Evolutionary conservation across 2,329 filamentous ascomycete genomes (phyloP), one percentile per base, ranked within the genome.

Genomic region (Aschersonia sp.): DNA sequence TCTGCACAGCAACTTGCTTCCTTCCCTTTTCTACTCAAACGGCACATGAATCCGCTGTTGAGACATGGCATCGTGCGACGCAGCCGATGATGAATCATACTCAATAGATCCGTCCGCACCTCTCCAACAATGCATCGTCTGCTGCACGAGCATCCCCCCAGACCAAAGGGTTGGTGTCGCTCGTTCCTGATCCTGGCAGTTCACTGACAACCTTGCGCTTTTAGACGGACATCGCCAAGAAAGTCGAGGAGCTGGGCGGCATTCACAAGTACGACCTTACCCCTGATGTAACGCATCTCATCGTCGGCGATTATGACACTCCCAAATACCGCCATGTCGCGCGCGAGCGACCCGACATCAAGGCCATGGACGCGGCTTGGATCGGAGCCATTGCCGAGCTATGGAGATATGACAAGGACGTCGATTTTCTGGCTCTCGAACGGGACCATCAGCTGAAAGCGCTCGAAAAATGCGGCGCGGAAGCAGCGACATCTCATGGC

Each of bases 271-370:
- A 88, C 63, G 89, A 98, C 63, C 78, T 98, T 43, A 97, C 89
- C n/a, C 86, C 85, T 49, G 87, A 96, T 63, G 87, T 94, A 44
- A 97, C 92, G 5, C 92, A 98, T 68, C 79, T 98, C 44, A 77
- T 98, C 53, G 87, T 95, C 52, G 92, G 89, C 62, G 82, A 85
- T 57, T 85, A 87, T 58, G 79, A 90, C 61, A 97, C 90, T 1
- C 79, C 85, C 45, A 98, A 98, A 65, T 98, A 98, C 67, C 84
- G 82, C 63, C 95, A 94, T 71, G 90, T 97, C 58, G 92, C 90
- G 47, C 86, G 83, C 60, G 85, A 90, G 62, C 78, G 92, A 46
- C 80, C 83, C 44, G 92, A 98, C 59, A 82, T 98, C 58, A 81
- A 79, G 60, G 82, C 88, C 45, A 81, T 98, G 68, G 78, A 78